A percentile compares a stretch with the other conserved stretches of the same genome.
Conservation (phyloP, 805 yeast species). For the Lipomyces starkeyi region DNA sequence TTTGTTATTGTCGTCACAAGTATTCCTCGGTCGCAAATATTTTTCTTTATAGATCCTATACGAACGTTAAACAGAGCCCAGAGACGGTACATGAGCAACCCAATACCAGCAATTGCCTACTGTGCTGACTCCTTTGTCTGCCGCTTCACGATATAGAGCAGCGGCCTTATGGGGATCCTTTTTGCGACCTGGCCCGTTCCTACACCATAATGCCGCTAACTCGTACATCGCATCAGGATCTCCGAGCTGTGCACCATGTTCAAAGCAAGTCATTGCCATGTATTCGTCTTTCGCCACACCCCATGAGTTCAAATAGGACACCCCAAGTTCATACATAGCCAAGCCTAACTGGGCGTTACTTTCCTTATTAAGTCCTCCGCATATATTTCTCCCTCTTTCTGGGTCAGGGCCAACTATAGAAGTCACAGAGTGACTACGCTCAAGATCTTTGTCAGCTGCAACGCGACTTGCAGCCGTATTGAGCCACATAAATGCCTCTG, state of each 20-base stretch:
- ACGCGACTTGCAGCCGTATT: slow-evolving; percentile 53
- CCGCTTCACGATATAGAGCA: slow-evolving; percentile 71
- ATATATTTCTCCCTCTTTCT: neutral
- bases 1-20: neutral
- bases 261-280: slow-evolving; percentile 63
- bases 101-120: slow-evolving; percentile 71
- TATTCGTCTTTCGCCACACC: slow-evolving; percentile 61
- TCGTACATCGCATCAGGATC: slow-evolving; percentile 70
- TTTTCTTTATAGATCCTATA: slow-evolving; percentile 30
- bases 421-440: neutral
- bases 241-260: slow-evolving; percentile 71
- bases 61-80: neutral
- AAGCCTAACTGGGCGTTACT: slow-evolving; percentile 42
- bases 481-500: slow-evolving; percentile 65
- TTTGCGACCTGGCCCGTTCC: slow-evolving; percentile 57
- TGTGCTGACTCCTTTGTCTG: slow-evolving; percentile 61
- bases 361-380: neutral
- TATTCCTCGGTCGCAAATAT: slow-evolving; percentile 7
- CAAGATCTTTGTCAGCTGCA: neutral
- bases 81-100: neutral
- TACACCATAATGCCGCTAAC: slow-evolving; percentile 71
- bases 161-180: slow-evolving; percentile 69
- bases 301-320: slow-evolving; percentile 60
- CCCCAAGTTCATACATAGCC: slow-evolving; percentile 67
- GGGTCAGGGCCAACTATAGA: neutral